Evolutionary conservation across 169 alveolate species (phyloP), one percentile per base, ranked within the genome.

Genomic region (Blepharisma undulans): DNA sequence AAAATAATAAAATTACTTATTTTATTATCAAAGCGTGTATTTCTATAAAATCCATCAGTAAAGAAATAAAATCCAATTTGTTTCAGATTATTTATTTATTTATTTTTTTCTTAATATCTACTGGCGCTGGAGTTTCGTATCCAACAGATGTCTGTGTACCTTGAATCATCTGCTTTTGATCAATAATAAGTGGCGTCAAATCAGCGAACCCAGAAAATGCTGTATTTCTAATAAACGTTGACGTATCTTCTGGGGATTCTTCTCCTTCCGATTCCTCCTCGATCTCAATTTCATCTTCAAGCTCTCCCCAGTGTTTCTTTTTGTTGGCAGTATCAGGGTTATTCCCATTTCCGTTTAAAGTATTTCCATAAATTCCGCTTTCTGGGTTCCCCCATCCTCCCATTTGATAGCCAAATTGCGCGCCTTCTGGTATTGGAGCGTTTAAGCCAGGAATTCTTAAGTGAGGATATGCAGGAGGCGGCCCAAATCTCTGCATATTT

Each of bases 381-480:
- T 95, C 97, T 60, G 97, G 96, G n/a, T 96, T 95, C 6, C 99
- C 99, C 99, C 99, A 99, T 25, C 98, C 97, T 29, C 99, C 99
- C 90, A 88, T 48, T 48, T 48, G 66, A 48, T 48, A 48, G 66
- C 66, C 66, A 5, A 48, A 48, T 5, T 48, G 93, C 84, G 97
- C 94, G 25, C 99, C 95, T 74, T 97, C 97, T 87, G 98, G 99
- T 59, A 98, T 91, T 34, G 98, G 99, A 66, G 99, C 98, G 92
- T 98, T 98, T 19, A 99, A 98, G 1, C 99, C 99, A 29, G 99
- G 99, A 72, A 99, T 98, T 92, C 98, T 97, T 84, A 99, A 94
- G 90, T 98, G 97, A 21, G 99, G 99, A 94, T 98, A 99, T 36
- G 99, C 97, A 16, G 99, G 99, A 19, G 99, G 99, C 36, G 99